A percentile compares a stretch with the other conserved stretches of the same genome.
phyloP scores from a whole-genome alignment of 2,329 filamentous ascomycete genomes.

The Cytospora paraplurivora region DNA sequence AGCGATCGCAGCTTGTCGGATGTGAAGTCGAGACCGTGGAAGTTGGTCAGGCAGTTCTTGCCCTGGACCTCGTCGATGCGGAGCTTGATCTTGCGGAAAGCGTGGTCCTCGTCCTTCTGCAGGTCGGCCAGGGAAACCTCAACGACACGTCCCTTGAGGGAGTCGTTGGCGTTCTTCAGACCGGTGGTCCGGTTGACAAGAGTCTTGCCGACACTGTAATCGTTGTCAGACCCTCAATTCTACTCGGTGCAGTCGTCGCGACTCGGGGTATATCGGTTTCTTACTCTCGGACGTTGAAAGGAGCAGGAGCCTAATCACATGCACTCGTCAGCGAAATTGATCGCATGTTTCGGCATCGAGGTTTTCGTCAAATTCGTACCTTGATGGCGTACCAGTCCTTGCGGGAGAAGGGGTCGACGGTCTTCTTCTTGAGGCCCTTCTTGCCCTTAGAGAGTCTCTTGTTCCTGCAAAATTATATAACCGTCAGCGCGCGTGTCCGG shows the following conservation, averaged over 20 bases:
- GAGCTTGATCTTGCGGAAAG: slow-evolving; percentile 99
- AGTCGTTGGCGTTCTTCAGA: slow-evolving; percentile 99
- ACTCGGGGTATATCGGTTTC: slow-evolving; percentile 38
- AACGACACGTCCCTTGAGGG: slow-evolving; percentile 97
- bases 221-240: slow-evolving; percentile 21
- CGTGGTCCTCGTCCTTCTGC: slow-evolving; percentile 99
- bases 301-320: slow-evolving; percentile 74
- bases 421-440: slow-evolving; percentile 99
- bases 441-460: slow-evolving; percentile 99
- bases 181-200: slow-evolving; percentile 99
- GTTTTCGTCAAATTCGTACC: slow-evolving; percentile 52
- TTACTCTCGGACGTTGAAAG: slow-evolving; percentile 97
- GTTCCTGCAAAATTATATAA: slow-evolving; percentile 67
- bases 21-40: slow-evolving; percentile 99
- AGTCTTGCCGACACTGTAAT: slow-evolving; percentile 92
- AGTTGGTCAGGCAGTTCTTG: slow-evolving; percentile 99
- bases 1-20: slow-evolving; percentile 99
- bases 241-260: slow-evolving; percentile 14
- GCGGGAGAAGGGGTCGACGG: slow-evolving; percentile 92
- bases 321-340: slow-evolving; percentile 32
- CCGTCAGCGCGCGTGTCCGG: slow-evolving; percentile 31
- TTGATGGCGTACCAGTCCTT: slow-evolving; percentile 99
- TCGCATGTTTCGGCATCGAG: neutral
- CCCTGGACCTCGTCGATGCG: slow-evolving; percentile 98
- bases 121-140: slow-evolving; percentile 98